phyloP scores from a whole-genome alignment of 2,329 filamentous ascomycete species.

The Alternaria incomplexa region DNA sequence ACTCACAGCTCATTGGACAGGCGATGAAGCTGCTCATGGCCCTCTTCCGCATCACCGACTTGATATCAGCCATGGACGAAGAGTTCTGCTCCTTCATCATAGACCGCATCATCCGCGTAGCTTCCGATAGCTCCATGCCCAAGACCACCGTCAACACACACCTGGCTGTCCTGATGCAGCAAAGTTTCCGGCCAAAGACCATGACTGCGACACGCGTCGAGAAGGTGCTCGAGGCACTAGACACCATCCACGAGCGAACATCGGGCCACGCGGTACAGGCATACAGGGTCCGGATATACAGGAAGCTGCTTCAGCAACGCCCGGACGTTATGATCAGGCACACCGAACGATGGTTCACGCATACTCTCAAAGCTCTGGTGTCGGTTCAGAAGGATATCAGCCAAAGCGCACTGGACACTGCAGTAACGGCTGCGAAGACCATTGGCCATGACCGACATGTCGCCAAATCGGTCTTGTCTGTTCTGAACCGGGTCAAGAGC shows the following conservation, averaged over 20 bases:
- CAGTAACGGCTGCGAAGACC: conserved; percentile 70
- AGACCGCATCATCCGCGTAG: conserved; percentile 77
- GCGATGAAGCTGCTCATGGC: conserved; percentile 78
- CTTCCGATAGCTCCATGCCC: conserved; percentile 70
- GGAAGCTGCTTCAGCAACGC: conserved; percentile 75
- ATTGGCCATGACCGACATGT: conserved; percentile 73
- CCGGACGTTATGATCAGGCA: conserved; percentile 73
- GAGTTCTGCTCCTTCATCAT: conserved; percentile 83
- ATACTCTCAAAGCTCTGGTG: conserved; percentile 82
- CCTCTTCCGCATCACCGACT: conserved; percentile 75
- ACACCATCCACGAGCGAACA: conserved; percentile 74
- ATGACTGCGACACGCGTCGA: conserved; percentile 75
- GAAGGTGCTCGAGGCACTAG: conserved; percentile 72
- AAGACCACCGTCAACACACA: conserved; percentile 82
- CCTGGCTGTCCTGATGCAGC: conserved; percentile 79
- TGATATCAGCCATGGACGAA: conserved; percentile 72
- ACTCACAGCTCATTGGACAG: conserved; percentile 76
- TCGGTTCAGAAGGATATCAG: conserved; percentile 80
- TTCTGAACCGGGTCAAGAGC: conserved; percentile 63
- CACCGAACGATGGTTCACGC: conserved; percentile 76
- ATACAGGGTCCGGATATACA: conserved; percentile 79
- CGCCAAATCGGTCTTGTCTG: conserved; percentile 69
- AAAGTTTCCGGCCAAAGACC: conserved; percentile 76
- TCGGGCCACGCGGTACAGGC: conserved; percentile 82
- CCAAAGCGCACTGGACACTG: conserved; percentile 74